Conservation (phyloP, 257 asterid species). For the Ilex asprella region DNA sequence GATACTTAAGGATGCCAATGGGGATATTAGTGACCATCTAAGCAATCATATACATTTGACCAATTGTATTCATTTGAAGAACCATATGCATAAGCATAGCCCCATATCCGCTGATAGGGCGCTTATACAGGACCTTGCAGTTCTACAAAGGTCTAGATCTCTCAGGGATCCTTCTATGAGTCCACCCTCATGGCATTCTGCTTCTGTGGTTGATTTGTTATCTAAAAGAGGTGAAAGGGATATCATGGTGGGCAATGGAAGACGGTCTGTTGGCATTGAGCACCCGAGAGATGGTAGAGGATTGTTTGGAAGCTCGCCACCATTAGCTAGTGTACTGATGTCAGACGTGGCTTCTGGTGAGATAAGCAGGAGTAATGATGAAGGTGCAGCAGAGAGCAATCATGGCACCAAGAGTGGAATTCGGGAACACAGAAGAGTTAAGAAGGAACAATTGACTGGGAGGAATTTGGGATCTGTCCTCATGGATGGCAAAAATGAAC, state of each 20-base stretch:
- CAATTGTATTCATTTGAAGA: conserved; percentile 95
- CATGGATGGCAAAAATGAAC: conserved; percentile 24
- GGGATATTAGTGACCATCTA: conserved; percentile 68
- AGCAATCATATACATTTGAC: conserved; percentile 93
- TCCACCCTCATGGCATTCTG: conserved; percentile 64
- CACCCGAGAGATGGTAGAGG: conserved; percentile 27
- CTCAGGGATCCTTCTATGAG: conserved; percentile 86
- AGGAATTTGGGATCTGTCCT: conserved; percentile 30
- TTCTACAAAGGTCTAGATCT: conserved; percentile 76
- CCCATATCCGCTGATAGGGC: conserved; percentile 71
- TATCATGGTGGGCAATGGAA: conserved; percentile 32
- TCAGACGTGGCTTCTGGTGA: conserved; percentile 21
- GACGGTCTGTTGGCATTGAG: conserved; percentile 48
- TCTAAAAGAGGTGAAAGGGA: conserved; percentile 36
- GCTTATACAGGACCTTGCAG: conserved; percentile 77
- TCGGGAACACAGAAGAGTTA: conserved; percentile 36
- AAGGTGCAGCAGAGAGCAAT: conserved; percentile 23
- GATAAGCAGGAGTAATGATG: conserved; percentile 26
- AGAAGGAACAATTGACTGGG: conserved; percentile 38
- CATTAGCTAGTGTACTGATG: conserved; percentile 17
- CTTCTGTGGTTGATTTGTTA: conserved; percentile 40
- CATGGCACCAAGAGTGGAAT: conserved; percentile 34
- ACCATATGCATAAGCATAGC: conserved; percentile 93
- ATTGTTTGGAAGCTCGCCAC: conserved; percentile 44
- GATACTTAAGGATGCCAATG: conserved; percentile 83